Conservation (phyloP, 2,329 filamentous ascomycete species). For the Neofusicoccum sp. region DNA sequence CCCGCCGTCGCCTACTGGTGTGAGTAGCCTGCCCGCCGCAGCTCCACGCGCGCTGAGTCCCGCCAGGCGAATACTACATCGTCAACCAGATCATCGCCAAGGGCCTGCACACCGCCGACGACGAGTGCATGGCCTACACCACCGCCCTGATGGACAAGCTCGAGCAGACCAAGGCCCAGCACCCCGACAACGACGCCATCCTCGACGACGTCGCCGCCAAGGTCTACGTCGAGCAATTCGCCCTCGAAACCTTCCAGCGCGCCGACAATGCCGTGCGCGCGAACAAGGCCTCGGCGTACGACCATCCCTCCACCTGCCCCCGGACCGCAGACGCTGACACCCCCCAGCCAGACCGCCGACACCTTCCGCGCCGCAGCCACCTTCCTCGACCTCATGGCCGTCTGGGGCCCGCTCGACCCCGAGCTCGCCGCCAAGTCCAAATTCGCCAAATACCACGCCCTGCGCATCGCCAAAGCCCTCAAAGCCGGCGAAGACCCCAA, state of each 20-base stretch:
- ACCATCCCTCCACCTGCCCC: neutral
- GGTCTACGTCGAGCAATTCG: conserved; percentile 93
- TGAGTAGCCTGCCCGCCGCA: conserved; percentile 48
- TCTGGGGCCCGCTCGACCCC: conserved; percentile 74
- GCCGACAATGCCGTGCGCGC: conserved; percentile 79
- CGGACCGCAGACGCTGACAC: conserved; percentile 13
- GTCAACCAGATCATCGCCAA: conserved; percentile 86
- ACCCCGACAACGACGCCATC: conserved; percentile 77
- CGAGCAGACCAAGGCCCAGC: conserved; percentile 73
- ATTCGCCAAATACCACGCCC: conserved; percentile 93
- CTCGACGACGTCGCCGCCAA: conserved; percentile 81
- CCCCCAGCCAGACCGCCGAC: conserved; percentile 76
- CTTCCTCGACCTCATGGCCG: conserved; percentile 82
- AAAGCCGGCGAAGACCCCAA: conserved; percentile 92
- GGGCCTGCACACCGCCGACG: conserved; percentile 72
- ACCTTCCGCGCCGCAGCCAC: conserved; percentile 91
- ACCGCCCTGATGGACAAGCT: conserved; percentile 85
- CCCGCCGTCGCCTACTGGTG: conserved; percentile 95
- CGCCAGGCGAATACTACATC: conserved; percentile 80
- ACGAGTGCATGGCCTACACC: conserved; percentile 78
- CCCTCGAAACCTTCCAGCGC: conserved; percentile 78
- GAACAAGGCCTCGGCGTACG: conserved; percentile 76
- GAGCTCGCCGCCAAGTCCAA: conserved; percentile 86
- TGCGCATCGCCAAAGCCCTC: conserved; percentile 85
- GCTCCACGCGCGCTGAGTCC: conserved; percentile 21